Percentiles rank a stretch among this genome's conserved stretches.
phyloP scores from a whole-genome alignment of 2,329 filamentous ascomycete species.

The Talaromyces sp. region DNA sequence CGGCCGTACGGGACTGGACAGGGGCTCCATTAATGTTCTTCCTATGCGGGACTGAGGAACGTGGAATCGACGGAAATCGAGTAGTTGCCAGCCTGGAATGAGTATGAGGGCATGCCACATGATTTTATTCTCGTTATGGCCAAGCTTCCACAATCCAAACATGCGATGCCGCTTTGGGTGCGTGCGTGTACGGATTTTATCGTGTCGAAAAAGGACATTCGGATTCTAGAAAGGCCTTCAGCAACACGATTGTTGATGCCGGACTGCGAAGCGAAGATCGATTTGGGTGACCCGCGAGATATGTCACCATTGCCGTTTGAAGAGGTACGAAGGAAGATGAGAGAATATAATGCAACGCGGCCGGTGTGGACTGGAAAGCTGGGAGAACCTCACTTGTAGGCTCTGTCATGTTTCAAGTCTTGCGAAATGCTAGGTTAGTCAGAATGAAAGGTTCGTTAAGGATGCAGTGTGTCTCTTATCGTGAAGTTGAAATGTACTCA shows the following conservation, averaged over 20 bases:
- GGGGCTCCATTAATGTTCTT: constrained; percentile 18
- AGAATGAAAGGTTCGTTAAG: no score
- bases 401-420: no score
- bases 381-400: constrained; percentile 9
- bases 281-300: constrained; percentile 1
- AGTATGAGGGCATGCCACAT: constrained; percentile 17
- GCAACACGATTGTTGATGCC: constrained; percentile 13
- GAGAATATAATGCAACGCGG: constrained; percentile 13
- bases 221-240: not conserved
- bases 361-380: constrained; percentile 15
- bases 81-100: constrained; percentile 15
- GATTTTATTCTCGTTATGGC: constrained; percentile 5
- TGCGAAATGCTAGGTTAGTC: no score
- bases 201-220: not conserved
- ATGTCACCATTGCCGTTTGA: constrained; percentile 8
- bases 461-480: not conserved
- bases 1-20: constrained; percentile 14
- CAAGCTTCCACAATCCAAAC: constrained; percentile 15
- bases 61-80: constrained; percentile 16
- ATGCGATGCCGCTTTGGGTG: constrained; percentile 9
- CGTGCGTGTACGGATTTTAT: not conserved
- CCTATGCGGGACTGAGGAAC: constrained; percentile 12
- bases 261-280: not conserved
- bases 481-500: not conserved
- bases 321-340: constrained; percentile 15